Evolutionary conservation across 192 early-diverging fungal species (phyloP).

Genomic region (Gigaspora rosea): DNA sequence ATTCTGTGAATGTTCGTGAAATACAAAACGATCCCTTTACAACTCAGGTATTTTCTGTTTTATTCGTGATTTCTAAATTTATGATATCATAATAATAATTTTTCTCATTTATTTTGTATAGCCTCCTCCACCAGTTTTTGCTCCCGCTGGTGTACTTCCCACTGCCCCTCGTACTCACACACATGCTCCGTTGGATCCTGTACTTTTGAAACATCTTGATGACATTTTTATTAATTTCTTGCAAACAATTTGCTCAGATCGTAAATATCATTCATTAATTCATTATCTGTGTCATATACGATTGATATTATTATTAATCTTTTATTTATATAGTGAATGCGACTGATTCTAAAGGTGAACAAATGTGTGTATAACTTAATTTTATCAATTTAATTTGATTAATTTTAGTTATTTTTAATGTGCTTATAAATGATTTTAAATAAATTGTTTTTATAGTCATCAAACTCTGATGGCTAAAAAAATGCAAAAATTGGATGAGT

Average conservation of each 20-base stretch:
- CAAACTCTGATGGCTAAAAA: conserved; percentile 80
- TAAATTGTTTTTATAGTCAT: conserved; percentile 46
- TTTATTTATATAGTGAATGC: conserved; percentile 51
- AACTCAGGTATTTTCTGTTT: background rate
- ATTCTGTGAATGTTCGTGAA: conserved; percentile 24
- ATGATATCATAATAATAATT: background rate
- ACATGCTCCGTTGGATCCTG: conserved; percentile 48
- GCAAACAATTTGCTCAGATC: conserved; percentile 66
- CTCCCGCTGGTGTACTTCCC: conserved; percentile 1
- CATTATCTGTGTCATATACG: too few species aligned
- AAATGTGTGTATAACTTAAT: conserved; percentile 53
- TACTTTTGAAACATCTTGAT: conserved; percentile 55
- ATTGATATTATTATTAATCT: too few species aligned
- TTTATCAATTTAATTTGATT: too few species aligned
- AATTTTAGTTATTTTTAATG: too few species aligned
- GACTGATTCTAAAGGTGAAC: conserved; percentile 66
- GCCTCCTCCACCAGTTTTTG: background rate
- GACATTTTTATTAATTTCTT: conserved; percentile 70
- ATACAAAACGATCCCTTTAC: background rate
- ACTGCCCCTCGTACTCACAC: conserved; percentile 40
- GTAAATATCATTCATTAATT: conserved; percentile 42
- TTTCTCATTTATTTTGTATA: background rate
- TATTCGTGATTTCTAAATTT: background rate
- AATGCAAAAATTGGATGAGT: conserved; percentile 69
- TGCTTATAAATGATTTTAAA: too few species aligned